Base-by-base conservation (phyloP, 495 filamentous ascomycete species). In the Penicillium paradoxum region DNA sequence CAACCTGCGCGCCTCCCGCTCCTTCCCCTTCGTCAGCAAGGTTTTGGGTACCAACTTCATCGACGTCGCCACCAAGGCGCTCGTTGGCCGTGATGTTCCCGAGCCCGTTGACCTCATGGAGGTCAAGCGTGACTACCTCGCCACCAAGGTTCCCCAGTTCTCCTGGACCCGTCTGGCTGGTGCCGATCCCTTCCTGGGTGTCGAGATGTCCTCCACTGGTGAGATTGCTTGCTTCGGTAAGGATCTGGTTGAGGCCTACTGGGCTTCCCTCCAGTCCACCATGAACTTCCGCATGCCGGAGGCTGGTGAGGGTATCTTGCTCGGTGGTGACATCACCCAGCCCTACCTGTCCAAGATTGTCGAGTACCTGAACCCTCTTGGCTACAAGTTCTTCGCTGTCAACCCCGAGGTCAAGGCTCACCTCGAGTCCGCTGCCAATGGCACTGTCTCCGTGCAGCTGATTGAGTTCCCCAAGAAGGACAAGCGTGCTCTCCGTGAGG, bases 191-290 rank as follows among this genome's bases (percentile, higher is more conserved):
- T 98, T 95, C 83, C 82, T 98, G 36, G 92, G 93, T 41, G 93
- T 98, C 38, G 93, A 98, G 73, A 98, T 98, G 93, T 77, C 90
- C 24, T 90, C 85, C 62, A 98, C 93, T 19, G 93, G 93, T 67
- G 93, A 98, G 75, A 92, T 98, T 75, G 93, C 93, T 40, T 97
- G 93, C 74, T 98, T 98, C 74, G 93, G 93, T 55, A 95, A 90
- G 75, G 79, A 97, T 61, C 80, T 98, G 13, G 79, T 96, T 45
- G 93, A 98, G 71, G 95, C 93, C 27, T 98, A 98, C 81, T 97
- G 93, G 93, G 78, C 90, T 5, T 91, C 91, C 11, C 76, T 96
- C 51, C 93, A 98, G 74, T 91, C 90, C 19, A 93, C 90, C 56
- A 98, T 97, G 93, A 98, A 97, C 83, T 98, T 98, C 86, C 87